A percentile compares a stretch with the other conserved stretches of the same genome.
Conservation (phyloP, 192 early-diverging fungal genomes). For the Podila epigama region DNA sequence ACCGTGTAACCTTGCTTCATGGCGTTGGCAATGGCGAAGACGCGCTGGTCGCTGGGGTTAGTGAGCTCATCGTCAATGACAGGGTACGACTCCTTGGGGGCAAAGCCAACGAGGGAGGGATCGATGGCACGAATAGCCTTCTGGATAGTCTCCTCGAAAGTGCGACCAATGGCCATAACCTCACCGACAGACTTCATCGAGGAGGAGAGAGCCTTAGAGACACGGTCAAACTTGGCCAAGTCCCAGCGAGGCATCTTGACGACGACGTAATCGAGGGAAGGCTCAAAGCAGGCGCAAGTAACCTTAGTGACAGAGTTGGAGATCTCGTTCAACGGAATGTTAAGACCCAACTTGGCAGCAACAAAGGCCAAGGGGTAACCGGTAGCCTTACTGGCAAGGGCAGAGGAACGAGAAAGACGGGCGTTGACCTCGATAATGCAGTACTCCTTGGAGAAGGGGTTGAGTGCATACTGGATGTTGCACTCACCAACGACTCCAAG, state of each 20-base stretch:
- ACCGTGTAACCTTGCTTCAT: constrained; percentile 90
- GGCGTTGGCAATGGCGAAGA: constrained; percentile 97
- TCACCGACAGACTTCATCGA: constrained; percentile 98
- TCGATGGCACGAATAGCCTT: constrained; percentile 95
- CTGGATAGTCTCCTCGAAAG: constrained; percentile 95
- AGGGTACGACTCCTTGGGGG: constrained; percentile 37
- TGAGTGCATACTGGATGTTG: constrained; percentile 97
- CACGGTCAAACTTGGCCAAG: constrained; percentile 91
- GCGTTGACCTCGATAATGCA: constrained; percentile 98
- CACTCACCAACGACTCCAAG: constrained; percentile 98
- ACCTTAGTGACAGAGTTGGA: constrained; percentile 91
- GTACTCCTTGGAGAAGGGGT: constrained; percentile 88
- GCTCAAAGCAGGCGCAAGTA: constrained; percentile 97
- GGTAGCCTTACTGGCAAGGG: constrained; percentile 96
- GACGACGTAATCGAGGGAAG: constrained; percentile 93
- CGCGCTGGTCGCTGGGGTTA: constrained; percentile 88
- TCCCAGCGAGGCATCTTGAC: constrained; percentile 99
- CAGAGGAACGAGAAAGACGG: constrained; percentile 84
- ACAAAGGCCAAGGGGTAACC: constrained; percentile 98
- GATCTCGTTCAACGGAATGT: constrained; percentile 83
- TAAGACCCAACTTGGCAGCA: constrained; percentile 96
- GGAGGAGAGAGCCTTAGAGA: constrained; percentile 82
- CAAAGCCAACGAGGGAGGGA: constrained; percentile 86
- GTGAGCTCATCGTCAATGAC: constrained; percentile 87
- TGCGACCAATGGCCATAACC: constrained; percentile 98